Evolutionary conservation across 208 protist genomes (phyloP), one percentile per base, ranked within the genome.

Genomic region (Wallacemonas sp.): DNA sequence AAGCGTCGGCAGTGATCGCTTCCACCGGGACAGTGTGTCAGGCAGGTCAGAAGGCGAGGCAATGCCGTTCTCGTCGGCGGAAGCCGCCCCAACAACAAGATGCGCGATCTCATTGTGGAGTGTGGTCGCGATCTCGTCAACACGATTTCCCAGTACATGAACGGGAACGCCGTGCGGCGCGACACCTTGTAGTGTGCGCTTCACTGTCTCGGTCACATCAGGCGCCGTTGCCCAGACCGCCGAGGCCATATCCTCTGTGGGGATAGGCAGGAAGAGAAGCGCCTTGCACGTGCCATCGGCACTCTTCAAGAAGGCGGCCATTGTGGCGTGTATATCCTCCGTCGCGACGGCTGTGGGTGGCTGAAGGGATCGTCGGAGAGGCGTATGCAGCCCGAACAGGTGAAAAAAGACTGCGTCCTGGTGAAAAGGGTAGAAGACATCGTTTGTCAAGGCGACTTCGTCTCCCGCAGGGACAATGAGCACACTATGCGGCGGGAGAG

Each of bases 341-440:
- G 61, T 71, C 4, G 24, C 65, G 2, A 23, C 56, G 34, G 58
- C 54, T 23, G 47, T 64, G 46, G 61, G 56, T 6, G 73, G 78
- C 2, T 38, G 61, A 29, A 72, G 62, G 11, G 66, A 57, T 1
- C 67, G 73, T 17, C 78, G 70, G 48, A 84, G 43, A 1, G 73
- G 64, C 19, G 36, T 44, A 21, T 24, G 26, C 17, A 80, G 46
- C 1, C 80, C 80, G 41, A 89, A 89, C 23, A 89, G 65, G 44
- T 89, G 83, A 17, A 76, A 80, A 58, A 78, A 83, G 36, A 86
- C 34, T 2, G 76, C 65, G 60, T 86, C 68, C 33, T 85, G 79
- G 8, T 73, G 68, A 41, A 75, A 68, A 2, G 72, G 71, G 23
- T 61, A 62, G 6, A 76, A 29, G 23, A 86, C 82, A 55, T 86